Base-by-base conservation (phyloP, 768 basidiomycete species). In the Naganishia antarctica region DNA sequence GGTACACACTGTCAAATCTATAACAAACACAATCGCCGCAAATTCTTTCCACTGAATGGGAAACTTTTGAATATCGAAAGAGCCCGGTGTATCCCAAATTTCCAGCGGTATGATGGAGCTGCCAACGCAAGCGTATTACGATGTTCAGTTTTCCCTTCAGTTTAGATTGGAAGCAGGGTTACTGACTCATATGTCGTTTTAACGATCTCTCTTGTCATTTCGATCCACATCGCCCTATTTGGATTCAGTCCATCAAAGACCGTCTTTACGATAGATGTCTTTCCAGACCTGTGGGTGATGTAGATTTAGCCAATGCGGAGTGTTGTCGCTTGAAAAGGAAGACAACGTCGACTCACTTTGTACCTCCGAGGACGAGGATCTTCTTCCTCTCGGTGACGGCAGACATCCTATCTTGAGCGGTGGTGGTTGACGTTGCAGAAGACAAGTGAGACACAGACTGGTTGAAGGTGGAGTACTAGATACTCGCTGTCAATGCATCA, bases 61-160 rank as follows among this genome's bases (percentile, higher is more conserved):
- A 26, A 94, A 82, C n/a, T 85, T 83, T 25, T 91, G 87, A 13
- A 87, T 83, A 4, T 90, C 86, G 61, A 86, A 84, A 65, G 87
- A 90, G 26, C 89, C 89, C 0, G 93, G 94, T 70, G 91, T 90
- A 73, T 96, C 92, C 91, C 91, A 96, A 74, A 97, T 85, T 74
- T 96, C 90, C 40, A 97, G 83, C 0, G 91, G 90, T 66, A 96
- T 86, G 68, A 94, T 85, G 44, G 91, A 88, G 78, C 93, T 96
- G n/a, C n/a, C n/a, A 76, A 48, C 68, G 63, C 25, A 25, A 11
- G 18, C 16, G 8, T 21, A n/a, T n/a, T n/a, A n/a, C 26, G 6
- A 31, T 7, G 46, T 37, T 23, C 18, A 29, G 32, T 4, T 21
- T 40, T 25, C 23, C 21, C 40, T 23, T 15, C 48, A 15, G 57